Evolutionary conservation across 2,329 filamentous ascomycete species (phyloP).

Genomic region (Trichoderma asperellum): DNA sequence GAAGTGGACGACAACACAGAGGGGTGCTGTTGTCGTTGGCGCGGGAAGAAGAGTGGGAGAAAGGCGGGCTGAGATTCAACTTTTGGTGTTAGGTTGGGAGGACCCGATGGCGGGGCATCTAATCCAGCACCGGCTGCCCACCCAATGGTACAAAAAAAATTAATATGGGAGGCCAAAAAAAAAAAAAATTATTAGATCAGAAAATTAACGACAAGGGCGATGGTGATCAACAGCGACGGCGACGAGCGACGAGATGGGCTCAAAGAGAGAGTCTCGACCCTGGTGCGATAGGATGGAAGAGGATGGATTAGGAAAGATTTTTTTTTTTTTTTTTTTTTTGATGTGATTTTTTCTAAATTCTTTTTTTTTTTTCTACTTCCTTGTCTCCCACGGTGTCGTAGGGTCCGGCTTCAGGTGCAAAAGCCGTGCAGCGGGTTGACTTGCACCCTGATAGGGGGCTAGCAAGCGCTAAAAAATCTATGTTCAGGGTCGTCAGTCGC

Average conservation of each 20-base stretch:
- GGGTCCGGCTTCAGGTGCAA: slow-evolving; percentile 1
- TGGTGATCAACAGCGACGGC: slow-evolving; percentile 5
- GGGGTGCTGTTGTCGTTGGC: slow-evolving; percentile 38
- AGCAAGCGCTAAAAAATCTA: slow-evolving; percentile 17
- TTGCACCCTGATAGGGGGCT: slow-evolving; percentile 18
- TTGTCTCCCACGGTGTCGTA: neutral
- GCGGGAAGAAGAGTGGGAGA: slow-evolving; percentile 29
- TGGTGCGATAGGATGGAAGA: slow-evolving; percentile 1
- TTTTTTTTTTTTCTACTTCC: neutral
- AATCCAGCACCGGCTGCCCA: slow-evolving; percentile 26
- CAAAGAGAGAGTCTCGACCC: neutral
- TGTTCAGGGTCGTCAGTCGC: slow-evolving; percentile 18
- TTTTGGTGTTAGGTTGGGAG: slow-evolving; percentile 30
- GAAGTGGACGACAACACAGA: slow-evolving; percentile 35
- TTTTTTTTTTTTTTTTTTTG: slow-evolving; percentile 9
- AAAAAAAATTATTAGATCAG: slow-evolving; percentile 17
- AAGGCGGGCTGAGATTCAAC: slow-evolving; percentile 26
- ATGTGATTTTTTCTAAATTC: neutral
- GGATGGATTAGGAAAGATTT: neutral
- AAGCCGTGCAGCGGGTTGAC: neutral
- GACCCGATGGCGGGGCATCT: slow-evolving; percentile 32
- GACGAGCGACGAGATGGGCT: neutral
- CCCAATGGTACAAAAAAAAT: slow-evolving; percentile 14
- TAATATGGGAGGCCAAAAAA: neutral
- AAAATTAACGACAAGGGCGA: slow-evolving; percentile 1